Base-by-base conservation (phyloP, 2,329 filamentous ascomycete genomes). In the Geosmithia morbida region DNA sequence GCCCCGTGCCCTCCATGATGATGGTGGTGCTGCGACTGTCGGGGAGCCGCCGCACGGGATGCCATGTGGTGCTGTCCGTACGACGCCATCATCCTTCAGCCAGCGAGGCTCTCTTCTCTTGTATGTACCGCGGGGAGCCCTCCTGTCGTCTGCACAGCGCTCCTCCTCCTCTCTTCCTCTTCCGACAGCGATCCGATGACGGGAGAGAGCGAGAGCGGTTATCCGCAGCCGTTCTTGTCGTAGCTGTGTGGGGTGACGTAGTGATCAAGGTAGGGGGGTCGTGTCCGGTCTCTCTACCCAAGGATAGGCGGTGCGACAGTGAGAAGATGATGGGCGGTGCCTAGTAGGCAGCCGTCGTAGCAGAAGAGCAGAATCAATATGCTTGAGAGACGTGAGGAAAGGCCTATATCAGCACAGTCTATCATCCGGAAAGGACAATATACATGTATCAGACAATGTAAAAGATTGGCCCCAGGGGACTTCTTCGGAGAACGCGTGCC, bases 1-100 rank as follows among this genome's bases (percentile, higher is more conserved):
- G 30, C 14, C 26, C 43, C 43, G 29, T 74, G 73, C 48, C 64
- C 62, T 44, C 62, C 62, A 48, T 67, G 48, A 59, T 62, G 48
- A 59, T 62, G 54, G 66, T 18, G 43, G 10, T 30, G 22, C 13
- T 20, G 43, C n/a, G 43, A 20, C 13, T 69, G 56, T 51, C 55
- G 17, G 16, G 26, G 16, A 37, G 30, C 17, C 10, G 41, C 17
- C 22, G 43, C 22, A 19, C 59, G 58, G 44, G 56, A 53, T 18
- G 56, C 53, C 50, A 59, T 54, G 30, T 63, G 61, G 30, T 63
- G 61, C 10, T 62, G 59, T n/a, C 60, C 58, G 55, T 63, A 55
- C 14, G 64, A 65, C 52, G 64, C 59, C 64, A 66, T 66, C 33
- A 33, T 30, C 26, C 16, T 26, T 18, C 43, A 19, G 30, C 16